Conservation (phyloP, 768 basidiomycete species). For the Naganishia onofrii region DNA sequence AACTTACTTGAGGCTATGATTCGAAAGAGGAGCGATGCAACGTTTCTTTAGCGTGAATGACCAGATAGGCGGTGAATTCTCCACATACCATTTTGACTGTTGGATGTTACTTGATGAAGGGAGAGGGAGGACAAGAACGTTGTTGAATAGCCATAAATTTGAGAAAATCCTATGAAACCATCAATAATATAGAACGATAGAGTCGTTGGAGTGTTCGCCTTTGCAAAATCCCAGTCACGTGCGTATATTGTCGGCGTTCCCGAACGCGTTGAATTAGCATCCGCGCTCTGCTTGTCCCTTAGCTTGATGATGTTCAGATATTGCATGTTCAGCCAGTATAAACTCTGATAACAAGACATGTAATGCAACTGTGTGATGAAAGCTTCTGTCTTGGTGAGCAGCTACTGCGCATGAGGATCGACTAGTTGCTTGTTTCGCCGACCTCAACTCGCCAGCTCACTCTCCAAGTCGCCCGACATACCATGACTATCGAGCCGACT, state of each 20-base stretch:
- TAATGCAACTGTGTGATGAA: not conserved
- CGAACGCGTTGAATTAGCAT: too few relatives aligned
- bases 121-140: not conserved
- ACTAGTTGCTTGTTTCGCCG: not conserved
- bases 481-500: not conserved
- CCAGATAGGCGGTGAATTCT: not conserved
- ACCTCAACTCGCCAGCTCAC: not conserved
- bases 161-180: not conserved
- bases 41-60: not conserved
- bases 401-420: not conserved
- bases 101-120: too few relatives aligned
- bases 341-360: too few relatives aligned
- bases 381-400: not conserved
- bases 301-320: too few relatives aligned
- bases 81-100: slow-evolving; percentile 19
- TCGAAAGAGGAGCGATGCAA: not conserved
- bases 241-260: too few relatives aligned
- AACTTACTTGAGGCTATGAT: slow-evolving; percentile 27
- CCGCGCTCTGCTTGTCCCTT: too few relatives aligned
- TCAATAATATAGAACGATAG: not conserved
- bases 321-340: too few relatives aligned
- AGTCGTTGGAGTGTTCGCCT: not conserved
- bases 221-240: not conserved
- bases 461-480: not conserved
- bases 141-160: not conserved